Conservation (phyloP, 495 filamentous ascomycete genomes). For the Neurospora discreta region DNA sequence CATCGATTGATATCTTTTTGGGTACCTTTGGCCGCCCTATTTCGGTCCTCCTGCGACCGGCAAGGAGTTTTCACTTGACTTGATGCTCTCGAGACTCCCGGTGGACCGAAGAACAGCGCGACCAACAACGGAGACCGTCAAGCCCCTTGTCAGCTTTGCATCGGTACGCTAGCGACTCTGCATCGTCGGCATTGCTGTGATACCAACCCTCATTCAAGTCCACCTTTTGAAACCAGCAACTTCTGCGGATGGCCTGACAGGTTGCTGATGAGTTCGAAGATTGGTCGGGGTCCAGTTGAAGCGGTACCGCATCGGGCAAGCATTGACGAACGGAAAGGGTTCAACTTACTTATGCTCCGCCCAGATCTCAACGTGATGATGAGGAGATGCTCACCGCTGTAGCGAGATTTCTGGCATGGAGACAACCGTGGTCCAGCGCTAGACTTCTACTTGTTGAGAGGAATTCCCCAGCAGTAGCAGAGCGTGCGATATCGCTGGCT, state of each 20-base stretch:
- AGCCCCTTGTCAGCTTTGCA: neutral
- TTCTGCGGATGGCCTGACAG: neutral
- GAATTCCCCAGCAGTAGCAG: neutral
- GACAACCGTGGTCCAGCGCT: neutral
- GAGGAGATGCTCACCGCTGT: neutral
- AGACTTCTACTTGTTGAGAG: neutral
- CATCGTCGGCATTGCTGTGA: neutral
- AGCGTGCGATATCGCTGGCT: neutral
- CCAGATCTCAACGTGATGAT: neutral
- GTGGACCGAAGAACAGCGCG: neutral
- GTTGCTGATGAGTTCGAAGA: neutral
- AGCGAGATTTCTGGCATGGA: neutral
- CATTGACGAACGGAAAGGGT: neutral
- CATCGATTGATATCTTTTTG: neutral
- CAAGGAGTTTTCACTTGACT: neutral
- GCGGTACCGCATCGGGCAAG: neutral
- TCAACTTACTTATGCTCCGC: neutral
- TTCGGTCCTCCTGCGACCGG: neutral
- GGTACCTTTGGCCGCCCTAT: neutral
- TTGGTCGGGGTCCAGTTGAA: neutral
- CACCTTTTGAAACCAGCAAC: neutral
- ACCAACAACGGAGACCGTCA: neutral
- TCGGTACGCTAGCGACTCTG: neutral
- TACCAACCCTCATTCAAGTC: neutral
- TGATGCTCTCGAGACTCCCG: neutral